Percentiles rank a stretch among this genome's conserved stretches.
Conservation (phyloP, 169 alveolate species). For the Eimeria sp. region DNA sequence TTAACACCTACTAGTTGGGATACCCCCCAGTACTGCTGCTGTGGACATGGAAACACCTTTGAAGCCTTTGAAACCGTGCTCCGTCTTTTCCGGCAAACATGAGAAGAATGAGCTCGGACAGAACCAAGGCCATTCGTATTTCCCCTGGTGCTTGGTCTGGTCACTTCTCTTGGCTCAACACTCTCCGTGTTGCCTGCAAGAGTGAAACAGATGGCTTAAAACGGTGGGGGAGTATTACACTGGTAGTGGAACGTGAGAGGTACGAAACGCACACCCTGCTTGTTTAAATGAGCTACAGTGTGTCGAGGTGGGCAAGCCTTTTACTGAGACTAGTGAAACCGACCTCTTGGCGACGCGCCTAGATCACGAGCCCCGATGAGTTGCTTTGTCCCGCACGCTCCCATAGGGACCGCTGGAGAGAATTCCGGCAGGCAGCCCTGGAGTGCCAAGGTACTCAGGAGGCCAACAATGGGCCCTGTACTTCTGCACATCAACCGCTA, state of each 20-base stretch:
- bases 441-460: constrained; percentile 11
- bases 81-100: background rate
- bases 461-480: background rate
- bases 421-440: constrained; percentile 3
- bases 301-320: background rate
- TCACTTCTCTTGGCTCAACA: constrained; percentile 5
- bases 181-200: background rate
- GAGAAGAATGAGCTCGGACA: background rate
- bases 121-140: background rate
- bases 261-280: background rate
- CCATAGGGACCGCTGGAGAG: constrained; percentile 46
- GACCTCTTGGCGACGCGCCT: constrained; percentile 19
- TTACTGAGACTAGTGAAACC: background rate
- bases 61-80: background rate
- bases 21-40: background rate
- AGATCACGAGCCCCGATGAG: constrained; percentile 23
- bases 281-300: background rate
- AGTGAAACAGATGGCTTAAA: background rate
- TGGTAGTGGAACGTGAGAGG: background rate
- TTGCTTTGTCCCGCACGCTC: constrained; percentile 49
- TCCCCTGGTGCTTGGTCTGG: background rate
- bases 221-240: background rate
- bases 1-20: constrained; percentile 2
- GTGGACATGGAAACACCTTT: background rate
- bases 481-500: background rate